These are phyloP conservation scores for Fomes fomentarius DNA, from an alignment of 1,284 basidiomycete species.

Conservation along the genomic window DNA sequence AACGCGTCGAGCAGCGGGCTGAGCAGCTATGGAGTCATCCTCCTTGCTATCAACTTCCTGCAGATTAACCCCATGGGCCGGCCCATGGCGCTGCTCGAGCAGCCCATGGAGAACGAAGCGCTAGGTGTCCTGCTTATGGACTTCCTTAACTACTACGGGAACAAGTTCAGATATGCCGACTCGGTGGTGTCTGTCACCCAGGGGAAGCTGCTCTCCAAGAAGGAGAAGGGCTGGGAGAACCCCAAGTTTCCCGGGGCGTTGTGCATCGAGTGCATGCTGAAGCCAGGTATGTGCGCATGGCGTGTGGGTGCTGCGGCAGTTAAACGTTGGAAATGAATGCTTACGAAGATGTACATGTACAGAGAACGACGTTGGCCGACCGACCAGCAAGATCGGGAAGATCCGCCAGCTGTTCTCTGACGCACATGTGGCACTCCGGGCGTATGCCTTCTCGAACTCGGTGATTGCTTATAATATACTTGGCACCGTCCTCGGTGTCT, in stretches of 20 bases:
- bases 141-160: slow-evolving; percentile 50
- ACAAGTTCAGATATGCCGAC: slow-evolving; percentile 44
- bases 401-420: slow-evolving; percentile 42
- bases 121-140: slow-evolving; percentile 48
- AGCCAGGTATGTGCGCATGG: slow-evolving; percentile 36
- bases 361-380: slow-evolving; percentile 45
- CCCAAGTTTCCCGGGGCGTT: slow-evolving; percentile 32
- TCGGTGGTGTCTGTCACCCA: slow-evolving; percentile 45
- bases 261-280: slow-evolving; percentile 47
- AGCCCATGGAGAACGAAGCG: slow-evolving; percentile 42
- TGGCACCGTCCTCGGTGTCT: slow-evolving; percentile 29
- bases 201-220: slow-evolving; percentile 41
- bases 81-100: slow-evolving; percentile 37
- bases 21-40: slow-evolving; percentile 76
- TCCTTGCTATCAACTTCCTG: slow-evolving; percentile 75
- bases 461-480: slow-evolving; percentile 26
- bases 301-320: background rate
- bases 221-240: slow-evolving; percentile 38
- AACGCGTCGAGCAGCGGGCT: slow-evolving; percentile 75
- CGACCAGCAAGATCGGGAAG: slow-evolving; percentile 36
- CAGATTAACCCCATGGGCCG: slow-evolving; percentile 49
- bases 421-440: slow-evolving; percentile 29
- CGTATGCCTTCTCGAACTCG: slow-evolving; percentile 19
- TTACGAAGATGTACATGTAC: background rate
- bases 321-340: too few relatives aligned